Evolutionary conservation across 2,329 filamentous ascomycete genomes (phyloP).

Genomic region (Clonostachys sp.): DNA sequence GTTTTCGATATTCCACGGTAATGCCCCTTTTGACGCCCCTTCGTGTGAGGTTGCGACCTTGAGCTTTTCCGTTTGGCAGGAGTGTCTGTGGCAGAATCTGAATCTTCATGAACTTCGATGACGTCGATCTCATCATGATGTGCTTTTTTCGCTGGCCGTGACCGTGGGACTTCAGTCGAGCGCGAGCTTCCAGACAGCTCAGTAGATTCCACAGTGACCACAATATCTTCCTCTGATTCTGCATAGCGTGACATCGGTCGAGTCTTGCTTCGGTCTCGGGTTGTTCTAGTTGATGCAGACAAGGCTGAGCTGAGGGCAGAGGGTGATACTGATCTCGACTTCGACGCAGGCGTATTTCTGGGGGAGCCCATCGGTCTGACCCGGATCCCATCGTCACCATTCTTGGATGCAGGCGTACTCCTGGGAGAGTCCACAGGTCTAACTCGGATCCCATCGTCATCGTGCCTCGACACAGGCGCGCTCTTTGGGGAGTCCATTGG

Average conservation of each 20-base stretch:
- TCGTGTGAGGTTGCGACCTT: constrained; percentile 10
- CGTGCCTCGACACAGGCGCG: too few species aligned
- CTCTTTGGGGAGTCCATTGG: constrained; percentile 3
- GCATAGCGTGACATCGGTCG: background rate
- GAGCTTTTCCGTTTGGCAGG: constrained; percentile 27
- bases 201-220: constrained; percentile 15
- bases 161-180: too few species aligned
- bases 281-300: constrained; percentile 10
- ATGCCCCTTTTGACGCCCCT: constrained; percentile 10
- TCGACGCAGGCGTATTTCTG: background rate
- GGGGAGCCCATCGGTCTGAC: constrained; percentile 10
- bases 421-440: too few species aligned
- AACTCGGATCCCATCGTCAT: too few species aligned
- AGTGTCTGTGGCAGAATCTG: constrained; percentile 27
- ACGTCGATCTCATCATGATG: constrained; percentile 8
- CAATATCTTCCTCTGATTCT: constrained; percentile 14
- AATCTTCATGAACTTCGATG: constrained; percentile 26
- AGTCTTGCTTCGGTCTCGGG: constrained; percentile 18
- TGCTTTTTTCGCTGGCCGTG: too few species aligned
- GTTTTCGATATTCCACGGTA: constrained; percentile 11
- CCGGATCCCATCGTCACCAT: constrained; percentile 21
- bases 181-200: constrained; percentile 7
- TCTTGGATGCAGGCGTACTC: background rate
- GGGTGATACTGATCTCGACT: background rate
- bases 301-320: constrained; percentile 1